A percentile compares a stretch with the other conserved stretches of the same genome.
Conservation (phyloP, 2,329 filamentous ascomycete genomes). For the Exophiala alcalophila region DNA sequence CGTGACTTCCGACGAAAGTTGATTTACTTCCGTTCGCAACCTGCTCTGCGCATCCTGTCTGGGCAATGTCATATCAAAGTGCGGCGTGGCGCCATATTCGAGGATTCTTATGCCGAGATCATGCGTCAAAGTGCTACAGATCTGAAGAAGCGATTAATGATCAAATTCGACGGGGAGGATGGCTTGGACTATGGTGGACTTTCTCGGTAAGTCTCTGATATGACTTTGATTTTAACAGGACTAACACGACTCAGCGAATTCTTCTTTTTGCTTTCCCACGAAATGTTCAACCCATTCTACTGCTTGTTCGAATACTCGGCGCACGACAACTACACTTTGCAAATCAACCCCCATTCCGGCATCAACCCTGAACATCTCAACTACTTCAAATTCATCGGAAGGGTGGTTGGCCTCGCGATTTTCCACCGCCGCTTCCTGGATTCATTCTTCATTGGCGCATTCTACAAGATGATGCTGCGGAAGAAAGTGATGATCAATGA, state of each 20-base stretch:
- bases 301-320: slow-evolving; percentile 99
- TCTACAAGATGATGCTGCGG: slow-evolving; percentile 98
- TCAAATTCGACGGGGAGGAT: slow-evolving; percentile 98
- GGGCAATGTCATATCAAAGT: slow-evolving; percentile 99
- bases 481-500: slow-evolving; percentile 89
- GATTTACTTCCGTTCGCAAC: slow-evolving; percentile 98
- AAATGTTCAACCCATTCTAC: slow-evolving; percentile 99
- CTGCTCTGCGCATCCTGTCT: slow-evolving; percentile 88
- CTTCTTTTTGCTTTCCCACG: slow-evolving; percentile 97
- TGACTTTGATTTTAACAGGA: not conserved
- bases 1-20: slow-evolving; percentile 96
- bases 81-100: slow-evolving; percentile 92
- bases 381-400: slow-evolving; percentile 99
- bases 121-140: slow-evolving; percentile 94
- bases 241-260: slow-evolving; percentile 67
- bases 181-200: slow-evolving; percentile 96
- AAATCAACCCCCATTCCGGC: slow-evolving; percentile 98
- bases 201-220: slow-evolving; percentile 57
- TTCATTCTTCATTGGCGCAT: slow-evolving; percentile 96
- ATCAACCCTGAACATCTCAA: slow-evolving; percentile 99
- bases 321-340: slow-evolving; percentile 98
- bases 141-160: slow-evolving; percentile 97
- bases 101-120: slow-evolving; percentile 98
- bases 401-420: slow-evolving; percentile 93
- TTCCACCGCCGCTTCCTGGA: slow-evolving; percentile 97